Evolutionary conservation across 345 rosid species (phyloP), one percentile per base, ranked within the genome.

Genomic region (Gossypium rotundifolium): DNA sequence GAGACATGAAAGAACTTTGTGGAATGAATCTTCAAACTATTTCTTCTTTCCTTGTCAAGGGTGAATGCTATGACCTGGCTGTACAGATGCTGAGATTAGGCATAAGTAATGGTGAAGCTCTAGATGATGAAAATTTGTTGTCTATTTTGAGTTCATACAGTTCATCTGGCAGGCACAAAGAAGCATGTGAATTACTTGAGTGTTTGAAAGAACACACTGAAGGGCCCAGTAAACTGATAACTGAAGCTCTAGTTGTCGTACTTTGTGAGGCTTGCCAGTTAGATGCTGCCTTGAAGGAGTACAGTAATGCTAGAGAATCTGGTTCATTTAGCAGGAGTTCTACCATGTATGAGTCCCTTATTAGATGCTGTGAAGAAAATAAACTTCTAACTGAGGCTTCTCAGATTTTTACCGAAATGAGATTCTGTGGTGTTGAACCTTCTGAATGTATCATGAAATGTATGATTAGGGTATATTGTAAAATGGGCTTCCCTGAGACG

Each of bases 401-500:
- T 84, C 97, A 91, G 83, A 71, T 94, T 71, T 87, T 92, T 77
- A 84, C 88, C 62, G 98, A 94, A 81, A 81, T 92, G 93, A 89
- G 88, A 82, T 84, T 89, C 75, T 85, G 79, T 72, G 83, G 88
- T 70, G 76, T 85, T 16, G 90, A 84, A 78, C 83, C 86, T 71
- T 86, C 92, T 54, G 89, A 85, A 73, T 76, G 68, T 76, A 82
- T 91, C 40, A 83, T 69, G 74, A 77, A 71, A 77, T 80, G 77
- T 70, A 92, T 94, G 95, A 87, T 83, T 44, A 78, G 27, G 55
- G 53, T 87, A 62, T 92, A 87, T 73, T 89, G 97, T 73, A 87
- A 88, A 82, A 81, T 91, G 85, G 93, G 84, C 59, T 92, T 92
- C 74, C 97, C 98, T 0, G 98, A 94, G 84, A 87, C 94, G 40